Evolutionary conservation across 2,329 filamentous ascomycete genomes (phyloP).

Genomic region (Bipolaris cookei): DNA sequence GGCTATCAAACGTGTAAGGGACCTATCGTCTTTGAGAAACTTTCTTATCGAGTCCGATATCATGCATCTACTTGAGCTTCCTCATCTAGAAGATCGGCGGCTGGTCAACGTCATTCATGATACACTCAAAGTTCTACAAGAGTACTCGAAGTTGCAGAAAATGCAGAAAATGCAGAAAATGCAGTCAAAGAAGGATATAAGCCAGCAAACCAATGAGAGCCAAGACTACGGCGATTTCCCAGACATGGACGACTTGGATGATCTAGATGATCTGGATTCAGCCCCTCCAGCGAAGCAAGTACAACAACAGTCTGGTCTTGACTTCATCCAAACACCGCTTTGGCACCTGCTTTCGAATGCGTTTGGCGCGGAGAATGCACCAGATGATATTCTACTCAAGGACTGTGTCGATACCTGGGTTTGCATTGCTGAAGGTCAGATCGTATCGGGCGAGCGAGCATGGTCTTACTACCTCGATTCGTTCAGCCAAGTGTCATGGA

Average conservation of each 20-base stretch:
- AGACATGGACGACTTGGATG: slow-evolving; percentile 57
- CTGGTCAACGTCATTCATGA: slow-evolving; percentile 57
- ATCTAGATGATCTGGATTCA: slow-evolving; percentile 46
- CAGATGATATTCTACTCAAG: slow-evolving; percentile 61
- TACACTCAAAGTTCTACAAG: slow-evolving; percentile 56
- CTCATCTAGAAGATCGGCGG: slow-evolving; percentile 56
- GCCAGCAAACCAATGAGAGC: slow-evolving; percentile 58
- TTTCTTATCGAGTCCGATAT: slow-evolving; percentile 55
- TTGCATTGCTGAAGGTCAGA: slow-evolving; percentile 55
- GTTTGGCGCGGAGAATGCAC: slow-evolving; percentile 63
- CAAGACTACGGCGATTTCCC: slow-evolving; percentile 69
- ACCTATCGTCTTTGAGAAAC: slow-evolving; percentile 50
- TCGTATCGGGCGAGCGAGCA: slow-evolving; percentile 53
- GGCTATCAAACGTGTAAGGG: slow-evolving; percentile 54
- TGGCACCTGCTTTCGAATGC: slow-evolving; percentile 64
- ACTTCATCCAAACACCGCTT: slow-evolving; percentile 57
- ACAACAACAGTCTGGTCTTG: slow-evolving; percentile 34
- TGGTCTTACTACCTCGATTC: slow-evolving; percentile 64
- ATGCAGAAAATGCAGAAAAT: slow-evolving; percentile 15
- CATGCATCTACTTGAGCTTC: slow-evolving; percentile 58
- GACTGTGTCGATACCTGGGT: slow-evolving; percentile 63
- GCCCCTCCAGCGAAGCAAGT: not conserved
- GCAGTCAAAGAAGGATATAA: slow-evolving; percentile 26
- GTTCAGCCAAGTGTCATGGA: slow-evolving; percentile 60
- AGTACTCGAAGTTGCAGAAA: slow-evolving; percentile 43